Conservation (phyloP, 805 yeast genomes). For the Ogataea methylovora region DNA sequence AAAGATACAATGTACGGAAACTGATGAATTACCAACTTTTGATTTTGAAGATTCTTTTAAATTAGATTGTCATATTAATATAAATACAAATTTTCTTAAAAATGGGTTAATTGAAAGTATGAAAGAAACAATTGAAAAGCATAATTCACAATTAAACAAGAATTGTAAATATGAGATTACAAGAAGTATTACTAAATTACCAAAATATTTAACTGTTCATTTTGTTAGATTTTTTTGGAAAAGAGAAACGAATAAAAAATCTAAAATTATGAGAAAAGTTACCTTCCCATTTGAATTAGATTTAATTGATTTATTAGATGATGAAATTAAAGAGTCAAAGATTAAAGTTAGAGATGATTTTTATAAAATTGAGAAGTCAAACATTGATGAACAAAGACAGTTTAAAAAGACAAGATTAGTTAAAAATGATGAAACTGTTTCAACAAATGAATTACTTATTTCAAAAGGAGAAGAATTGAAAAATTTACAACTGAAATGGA, state of each 20-base stretch:
- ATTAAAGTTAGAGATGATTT: conserved; percentile 69
- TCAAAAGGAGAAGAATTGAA: conserved; percentile 43
- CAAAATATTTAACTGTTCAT: conserved; percentile 82
- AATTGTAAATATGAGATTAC: conserved; percentile 64
- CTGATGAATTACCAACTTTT: conserved; percentile 36
- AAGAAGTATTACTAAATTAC: conserved; percentile 64
- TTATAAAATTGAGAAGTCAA: conserved; percentile 67
- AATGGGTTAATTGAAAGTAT: conserved; percentile 76
- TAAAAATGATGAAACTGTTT: conserved; percentile 14
- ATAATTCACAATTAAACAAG: conserved; percentile 58
- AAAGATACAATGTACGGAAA: conserved; percentile 41
- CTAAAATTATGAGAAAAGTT: conserved; percentile 90
- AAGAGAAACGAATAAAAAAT: conserved; percentile 80
- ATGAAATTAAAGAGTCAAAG: conserved; percentile 60
- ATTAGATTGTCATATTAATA: conserved; percentile 82
- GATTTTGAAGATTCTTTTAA: conserved; percentile 58
- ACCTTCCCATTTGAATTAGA: conserved; percentile 93
- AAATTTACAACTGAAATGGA: conserved; percentile 43
- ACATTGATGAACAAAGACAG: conserved; percentile 63
- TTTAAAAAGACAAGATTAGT: conserved; percentile 52
- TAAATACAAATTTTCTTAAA: conserved; percentile 77
- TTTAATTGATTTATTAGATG: conserved; percentile 77
- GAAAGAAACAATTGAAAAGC: conserved; percentile 71
- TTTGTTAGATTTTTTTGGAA: conserved; percentile 96
- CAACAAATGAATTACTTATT: conserved; percentile 44